These are phyloP conservation scores for Rhodosporidiobolus odoratus DNA, from an alignment of 768 basidiomycete species.

Conservation along the genomic window DNA sequence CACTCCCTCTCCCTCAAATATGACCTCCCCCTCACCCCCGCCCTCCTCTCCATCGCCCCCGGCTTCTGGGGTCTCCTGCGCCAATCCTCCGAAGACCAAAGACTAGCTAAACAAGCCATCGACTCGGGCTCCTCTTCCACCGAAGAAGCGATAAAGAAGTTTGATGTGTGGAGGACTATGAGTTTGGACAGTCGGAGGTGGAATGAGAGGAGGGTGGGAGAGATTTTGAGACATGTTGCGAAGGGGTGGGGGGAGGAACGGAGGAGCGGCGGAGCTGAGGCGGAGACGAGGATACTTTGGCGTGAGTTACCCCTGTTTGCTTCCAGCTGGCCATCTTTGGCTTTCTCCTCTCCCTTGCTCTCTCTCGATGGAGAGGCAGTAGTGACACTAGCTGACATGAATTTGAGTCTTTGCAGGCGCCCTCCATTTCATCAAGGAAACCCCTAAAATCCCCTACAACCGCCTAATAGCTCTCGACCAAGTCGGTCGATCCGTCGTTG, in stretches of 20 bases:
- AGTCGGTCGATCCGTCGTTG: conserved; percentile 25
- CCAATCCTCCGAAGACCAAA: conserved; percentile 16
- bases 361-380: no score
- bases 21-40: conserved; percentile 15
- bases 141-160: not conserved
- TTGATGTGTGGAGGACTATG: conserved; percentile 14
- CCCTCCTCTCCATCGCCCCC: conserved; percentile 19
- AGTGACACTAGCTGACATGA: no score
- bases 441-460: conserved; percentile 10
- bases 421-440: conserved; percentile 19
- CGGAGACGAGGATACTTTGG: conserved; percentile 6
- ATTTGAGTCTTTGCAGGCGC: not conserved
- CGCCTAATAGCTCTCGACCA: conserved; percentile 28
- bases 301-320: conserved; percentile 11
- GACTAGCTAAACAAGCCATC: not conserved
- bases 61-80: conserved; percentile 31
- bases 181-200: not conserved
- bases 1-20: not conserved
- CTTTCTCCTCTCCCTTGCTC: not conserved
- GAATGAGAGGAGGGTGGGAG: conserved; percentile 12
- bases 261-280: no score
- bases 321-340: no score
- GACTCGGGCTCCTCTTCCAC: not conserved
- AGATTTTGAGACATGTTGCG: conserved; percentile 9
- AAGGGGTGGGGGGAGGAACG: conserved; percentile 8